Percentiles rank a stretch among this genome's conserved stretches.
These are phyloP conservation scores for Angophora floribunda DNA, from an alignment of 345 rosid genomes.

Conservation along the genomic window DNA sequence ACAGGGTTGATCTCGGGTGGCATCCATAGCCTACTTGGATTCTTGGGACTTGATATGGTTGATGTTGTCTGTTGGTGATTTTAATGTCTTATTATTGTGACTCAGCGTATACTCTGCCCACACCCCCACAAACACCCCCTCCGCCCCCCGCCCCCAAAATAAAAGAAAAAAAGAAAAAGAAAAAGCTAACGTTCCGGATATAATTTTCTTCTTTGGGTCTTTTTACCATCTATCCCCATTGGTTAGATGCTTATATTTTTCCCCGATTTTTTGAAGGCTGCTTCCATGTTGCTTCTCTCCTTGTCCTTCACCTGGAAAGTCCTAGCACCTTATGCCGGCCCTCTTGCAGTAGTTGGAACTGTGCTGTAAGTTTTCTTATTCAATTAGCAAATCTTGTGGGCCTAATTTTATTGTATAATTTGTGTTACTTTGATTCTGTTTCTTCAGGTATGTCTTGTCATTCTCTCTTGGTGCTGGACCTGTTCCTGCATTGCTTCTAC, in stretches of 20 bases:
- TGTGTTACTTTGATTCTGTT: neutral
- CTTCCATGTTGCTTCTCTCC: constrained; percentile 89
- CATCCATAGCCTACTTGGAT: neutral
- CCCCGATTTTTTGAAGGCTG: constrained; percentile 35
- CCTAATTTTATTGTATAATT: neutral
- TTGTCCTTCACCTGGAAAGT: constrained; percentile 92
- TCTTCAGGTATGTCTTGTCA: constrained; percentile 77
- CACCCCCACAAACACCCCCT: neutral
- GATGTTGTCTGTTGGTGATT: neutral
- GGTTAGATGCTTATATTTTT: neutral
- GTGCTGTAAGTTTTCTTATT: constrained; percentile 58
- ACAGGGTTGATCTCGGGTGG: neutral
- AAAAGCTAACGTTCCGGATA: neutral
- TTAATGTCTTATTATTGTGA: neutral
- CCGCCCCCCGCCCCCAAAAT: neutral
- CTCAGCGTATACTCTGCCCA: neutral
- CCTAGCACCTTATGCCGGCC: constrained; percentile 85
- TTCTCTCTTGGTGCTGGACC: constrained; percentile 99
- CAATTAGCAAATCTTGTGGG: neutral
- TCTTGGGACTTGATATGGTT: neutral
- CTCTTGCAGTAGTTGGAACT: constrained; percentile 89
- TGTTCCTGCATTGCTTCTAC: constrained; percentile 96
- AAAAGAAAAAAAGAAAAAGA: no score
- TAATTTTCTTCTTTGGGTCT: neutral
- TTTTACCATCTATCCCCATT: neutral